These are phyloP conservation scores for Brassica carinata DNA, from an alignment of 345 rosid species.

Conservation along the genomic window DNA sequence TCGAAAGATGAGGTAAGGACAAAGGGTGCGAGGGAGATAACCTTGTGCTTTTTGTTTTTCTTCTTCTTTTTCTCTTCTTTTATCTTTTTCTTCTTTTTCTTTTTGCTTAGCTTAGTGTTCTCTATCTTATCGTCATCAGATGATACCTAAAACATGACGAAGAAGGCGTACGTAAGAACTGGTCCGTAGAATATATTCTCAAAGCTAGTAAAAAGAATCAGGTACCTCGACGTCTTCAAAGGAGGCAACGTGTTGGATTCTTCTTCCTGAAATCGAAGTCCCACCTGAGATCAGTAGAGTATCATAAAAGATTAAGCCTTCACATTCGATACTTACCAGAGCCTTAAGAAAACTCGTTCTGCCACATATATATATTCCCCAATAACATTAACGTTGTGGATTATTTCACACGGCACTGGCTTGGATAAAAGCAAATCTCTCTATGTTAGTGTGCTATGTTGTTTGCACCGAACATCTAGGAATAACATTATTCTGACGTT, in stretches of 20 bases:
- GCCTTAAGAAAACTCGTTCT: not conserved
- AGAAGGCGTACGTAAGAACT: slow-evolving; percentile 16
- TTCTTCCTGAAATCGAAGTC: slow-evolving; percentile 59
- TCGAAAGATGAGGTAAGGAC: slow-evolving; percentile 37
- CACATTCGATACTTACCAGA: slow-evolving; percentile 7
- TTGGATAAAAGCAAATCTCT: not conserved
- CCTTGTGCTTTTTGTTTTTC: slow-evolving; percentile 52
- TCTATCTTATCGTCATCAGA: slow-evolving; percentile 44
- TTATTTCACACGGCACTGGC: not conserved
- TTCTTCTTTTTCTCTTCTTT: slow-evolving; percentile 43
- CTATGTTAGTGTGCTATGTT: slow-evolving; percentile 5
- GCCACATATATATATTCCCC: slow-evolving; percentile 8
- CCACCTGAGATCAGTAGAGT: slow-evolving; percentile 51
- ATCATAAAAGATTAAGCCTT: slow-evolving; percentile 27
- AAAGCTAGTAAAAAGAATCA: slow-evolving; percentile 11
- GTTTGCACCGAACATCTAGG: not conserved
- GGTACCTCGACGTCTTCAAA: slow-evolving; percentile 58
- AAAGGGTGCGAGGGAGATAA: slow-evolving; percentile 29
- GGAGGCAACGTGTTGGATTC: slow-evolving; percentile 64
- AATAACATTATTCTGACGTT: not conserved
- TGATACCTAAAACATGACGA: slow-evolving; percentile 40
- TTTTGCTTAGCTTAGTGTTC: slow-evolving; percentile 45
- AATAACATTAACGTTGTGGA: not conserved
- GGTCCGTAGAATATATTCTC: slow-evolving; percentile 28
- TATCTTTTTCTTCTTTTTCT: slow-evolving; percentile 44